Percentiles rank a stretch among this genome's conserved stretches.
Conservation (phyloP, 345 rosid species). For the Arabidopsis arenosa region DNA sequence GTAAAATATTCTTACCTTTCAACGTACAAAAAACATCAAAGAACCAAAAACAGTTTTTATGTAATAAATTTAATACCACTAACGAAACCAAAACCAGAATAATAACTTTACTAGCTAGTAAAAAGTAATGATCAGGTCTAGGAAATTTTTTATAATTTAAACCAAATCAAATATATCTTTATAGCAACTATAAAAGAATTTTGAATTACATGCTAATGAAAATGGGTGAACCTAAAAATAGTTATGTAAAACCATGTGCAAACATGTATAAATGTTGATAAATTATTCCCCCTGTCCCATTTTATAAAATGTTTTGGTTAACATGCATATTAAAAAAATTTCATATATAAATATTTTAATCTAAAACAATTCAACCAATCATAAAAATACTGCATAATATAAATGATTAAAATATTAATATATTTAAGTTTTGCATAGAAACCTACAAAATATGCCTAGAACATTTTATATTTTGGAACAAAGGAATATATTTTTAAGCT, state of each 20-base stretch:
- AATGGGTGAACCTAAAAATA: neutral
- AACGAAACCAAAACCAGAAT: neutral
- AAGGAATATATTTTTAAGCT: too few relatives aligned
- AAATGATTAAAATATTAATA: too few relatives aligned
- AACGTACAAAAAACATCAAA: neutral
- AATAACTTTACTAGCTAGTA: neutral
- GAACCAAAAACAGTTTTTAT: too few relatives aligned
- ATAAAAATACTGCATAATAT: too few relatives aligned
- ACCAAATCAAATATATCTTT: neutral
- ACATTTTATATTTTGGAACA: too few relatives aligned
- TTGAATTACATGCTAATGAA: neutral
- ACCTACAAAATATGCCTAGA: too few relatives aligned
- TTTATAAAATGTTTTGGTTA: too few relatives aligned
- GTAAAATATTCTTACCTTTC: conserved; percentile 1
- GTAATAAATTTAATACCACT: neutral
- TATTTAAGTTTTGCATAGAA: too few relatives aligned
- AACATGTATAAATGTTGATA: neutral
- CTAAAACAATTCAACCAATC: too few relatives aligned
- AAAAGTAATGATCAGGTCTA: neutral
- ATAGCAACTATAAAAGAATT: neutral
- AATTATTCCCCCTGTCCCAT: too few relatives aligned
- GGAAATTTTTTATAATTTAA: neutral
- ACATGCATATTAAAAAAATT: too few relatives aligned
- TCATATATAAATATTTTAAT: too few relatives aligned
- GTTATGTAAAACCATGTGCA: neutral